Evolutionary conservation across 306 rosid genomes (phyloP).

Genomic region (Ormosia semicastrata): DNA sequence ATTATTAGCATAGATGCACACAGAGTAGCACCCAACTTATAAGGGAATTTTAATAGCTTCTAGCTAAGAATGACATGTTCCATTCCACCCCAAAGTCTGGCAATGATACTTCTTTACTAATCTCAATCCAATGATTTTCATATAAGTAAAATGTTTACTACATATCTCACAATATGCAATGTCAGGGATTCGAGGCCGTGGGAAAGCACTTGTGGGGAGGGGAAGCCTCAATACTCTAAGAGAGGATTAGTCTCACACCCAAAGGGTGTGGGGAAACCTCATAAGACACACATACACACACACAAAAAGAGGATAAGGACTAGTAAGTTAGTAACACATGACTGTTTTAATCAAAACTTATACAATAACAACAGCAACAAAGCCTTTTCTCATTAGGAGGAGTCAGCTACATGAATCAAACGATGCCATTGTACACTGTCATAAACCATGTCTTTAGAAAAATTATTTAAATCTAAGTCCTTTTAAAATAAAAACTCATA

Average conservation of each 20-base stretch:
- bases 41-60: constrained; percentile 36
- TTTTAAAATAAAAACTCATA: not conserved
- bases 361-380: too few species aligned
- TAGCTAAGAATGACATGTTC: constrained; percentile 21
- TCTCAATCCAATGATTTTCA: constrained; percentile 3
- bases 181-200: not conserved
- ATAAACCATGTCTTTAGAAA: too few species aligned
- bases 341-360: constrained; percentile 16
- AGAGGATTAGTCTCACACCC: not conserved
- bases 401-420: too few species aligned
- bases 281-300: too few species aligned
- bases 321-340: not conserved
- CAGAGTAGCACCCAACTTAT: constrained; percentile 36
- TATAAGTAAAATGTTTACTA: not conserved
- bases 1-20: constrained; percentile 44
- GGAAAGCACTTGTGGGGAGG: not conserved
- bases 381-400: too few species aligned
- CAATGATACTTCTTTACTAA: not conserved
- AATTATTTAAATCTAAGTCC: too few species aligned
- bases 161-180: not conserved
- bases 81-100: constrained; percentile 10
- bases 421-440: too few species aligned
- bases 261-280: not conserved
- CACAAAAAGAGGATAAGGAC: not conserved
- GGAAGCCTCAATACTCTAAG: not conserved